These are phyloP conservation scores for Leccinum aurantiacum DNA, from an alignment of 768 basidiomycete species.

Conservation along the genomic window DNA sequence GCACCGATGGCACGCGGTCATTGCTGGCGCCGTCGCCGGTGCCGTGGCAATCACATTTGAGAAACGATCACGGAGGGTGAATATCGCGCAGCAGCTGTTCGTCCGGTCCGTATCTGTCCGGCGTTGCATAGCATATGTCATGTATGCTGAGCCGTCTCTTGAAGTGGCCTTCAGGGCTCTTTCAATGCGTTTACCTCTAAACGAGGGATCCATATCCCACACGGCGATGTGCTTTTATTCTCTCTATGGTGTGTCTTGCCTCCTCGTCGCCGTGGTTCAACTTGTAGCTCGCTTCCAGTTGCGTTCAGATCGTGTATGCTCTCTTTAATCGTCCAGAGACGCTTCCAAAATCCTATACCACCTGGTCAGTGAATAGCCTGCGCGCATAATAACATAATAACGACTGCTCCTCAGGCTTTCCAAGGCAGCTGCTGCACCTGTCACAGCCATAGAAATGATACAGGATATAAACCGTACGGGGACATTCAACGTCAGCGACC, in stretches of 20 bases:
- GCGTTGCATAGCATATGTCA: neutral
- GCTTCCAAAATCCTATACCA: constrained; percentile 71
- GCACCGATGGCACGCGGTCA: constrained; percentile 72
- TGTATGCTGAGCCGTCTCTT: constrained; percentile 2
- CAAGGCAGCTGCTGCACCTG: constrained; percentile 63
- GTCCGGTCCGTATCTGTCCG: constrained; percentile 52
- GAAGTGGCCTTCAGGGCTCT: constrained; percentile 84
- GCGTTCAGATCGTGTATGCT: constrained; percentile 83
- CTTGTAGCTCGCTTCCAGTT: constrained; percentile 41
- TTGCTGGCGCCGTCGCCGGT: constrained; percentile 77
- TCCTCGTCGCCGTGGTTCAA: neutral
- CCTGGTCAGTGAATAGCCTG: constrained; percentile 51
- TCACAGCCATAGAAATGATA: constrained; percentile 61
- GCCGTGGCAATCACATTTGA: constrained; percentile 76
- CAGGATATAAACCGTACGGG: constrained; percentile 57
- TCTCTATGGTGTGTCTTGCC: constrained; percentile 54
- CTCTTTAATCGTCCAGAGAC: constrained; percentile 81
- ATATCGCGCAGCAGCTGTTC: constrained; percentile 85
- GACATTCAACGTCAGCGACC: constrained; percentile 50
- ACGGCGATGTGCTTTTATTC: constrained; percentile 84
- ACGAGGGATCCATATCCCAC: constrained; percentile 68
- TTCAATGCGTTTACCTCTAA: constrained; percentile 77
- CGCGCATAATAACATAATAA: neutral
- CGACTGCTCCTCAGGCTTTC: constrained; percentile 57
- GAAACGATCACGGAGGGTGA: constrained; percentile 58